Base-by-base conservation (phyloP, 208 protist genomes). In the Entamoeba nuttalli region DNA sequence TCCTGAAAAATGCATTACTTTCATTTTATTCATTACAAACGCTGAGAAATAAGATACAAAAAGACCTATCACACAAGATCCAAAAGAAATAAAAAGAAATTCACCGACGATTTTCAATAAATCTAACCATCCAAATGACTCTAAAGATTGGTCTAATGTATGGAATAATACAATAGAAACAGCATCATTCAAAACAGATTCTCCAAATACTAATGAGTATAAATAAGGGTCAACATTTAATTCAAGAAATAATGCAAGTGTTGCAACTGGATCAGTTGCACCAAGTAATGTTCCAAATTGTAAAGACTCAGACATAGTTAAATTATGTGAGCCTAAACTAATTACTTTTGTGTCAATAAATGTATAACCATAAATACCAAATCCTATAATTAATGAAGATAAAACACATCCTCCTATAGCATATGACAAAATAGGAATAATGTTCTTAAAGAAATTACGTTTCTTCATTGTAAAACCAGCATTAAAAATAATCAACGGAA, bases 221-320 rank as follows among this genome's bases (percentile, higher is more conserved):
- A 96, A 94, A 52, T 19, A 93, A 21, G 9, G 95, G 52, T 95
- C 62, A 19, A 95, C 94, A 52, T 96, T 7, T 17, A 94, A 30
- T 52, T 50, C n/a, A 7, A 69, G 15, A 51, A 96, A 96, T 9
- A 95, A 21, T 5, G 95, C 95, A n/a, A 96, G 69, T 5, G 93
- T 94, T 7, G 95, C 96, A 30, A 96, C 96, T 14, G 96, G 96
- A 71, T 96, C 96, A 30, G 96, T 95, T 52, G 96, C 96, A n/a
- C 51, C 93, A 30, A 96, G 95, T 7, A 96, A 73, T 21, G 95
- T 51, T 2, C 94, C 96, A 95, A 96, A 96, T 21, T 25, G 14
- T 17, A 93, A 52, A 35, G 84, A 5, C 53, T 94, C 84, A 35
- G 11, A 52, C 14, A 94, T 51, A 21, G 7, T 35, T 4, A 95